These are phyloP conservation scores for Tricholoma saponaceum DNA, from an alignment of 768 basidiomycete genomes.

Conservation along the genomic window DNA sequence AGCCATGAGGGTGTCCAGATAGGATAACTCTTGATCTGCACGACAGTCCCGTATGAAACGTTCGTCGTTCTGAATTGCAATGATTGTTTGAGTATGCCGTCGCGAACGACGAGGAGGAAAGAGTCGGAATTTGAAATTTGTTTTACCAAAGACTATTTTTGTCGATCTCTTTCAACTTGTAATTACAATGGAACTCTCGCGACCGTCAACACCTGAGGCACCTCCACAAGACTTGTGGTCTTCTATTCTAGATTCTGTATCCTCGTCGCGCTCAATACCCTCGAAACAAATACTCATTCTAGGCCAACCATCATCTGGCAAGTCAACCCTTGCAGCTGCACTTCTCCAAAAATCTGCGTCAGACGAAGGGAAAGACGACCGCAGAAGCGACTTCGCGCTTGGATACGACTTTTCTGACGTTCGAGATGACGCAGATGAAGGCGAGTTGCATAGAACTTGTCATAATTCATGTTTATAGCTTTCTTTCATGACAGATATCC, in stretches of 20 bases:
- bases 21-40: slow-evolving; percentile 2
- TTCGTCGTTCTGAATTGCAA: neutral
- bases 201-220: slow-evolving; percentile 66
- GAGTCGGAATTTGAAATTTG: slow-evolving; percentile 17
- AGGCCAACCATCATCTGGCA: slow-evolving; percentile 75
- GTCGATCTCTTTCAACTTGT: neutral
- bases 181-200: slow-evolving; percentile 39
- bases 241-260: slow-evolving; percentile 86
- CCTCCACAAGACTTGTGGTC: slow-evolving; percentile 88
- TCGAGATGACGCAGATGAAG: slow-evolving; percentile 91
- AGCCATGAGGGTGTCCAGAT: slow-evolving; percentile 31
- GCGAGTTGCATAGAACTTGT: slow-evolving; percentile 35
- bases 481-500: slow-evolving; percentile 53
- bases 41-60: neutral
- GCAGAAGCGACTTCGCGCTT: slow-evolving; percentile 73
- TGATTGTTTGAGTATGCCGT: slow-evolving; percentile 2
- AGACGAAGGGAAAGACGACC: slow-evolving; percentile 55
- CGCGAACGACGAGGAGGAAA: slow-evolving; percentile 4
- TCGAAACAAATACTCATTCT: slow-evolving; percentile 86
- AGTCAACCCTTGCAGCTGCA: slow-evolving; percentile 69
- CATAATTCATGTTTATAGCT: neutral
- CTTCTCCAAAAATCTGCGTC: slow-evolving; percentile 62
- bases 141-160: neutral
- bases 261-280: slow-evolving; percentile 73
- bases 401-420: slow-evolving; percentile 93